Evolutionary conservation across 2,329 filamentous ascomycete genomes (phyloP), one percentile per base, ranked within the genome.

Genomic region (Apiospora kogelbergensis): DNA sequence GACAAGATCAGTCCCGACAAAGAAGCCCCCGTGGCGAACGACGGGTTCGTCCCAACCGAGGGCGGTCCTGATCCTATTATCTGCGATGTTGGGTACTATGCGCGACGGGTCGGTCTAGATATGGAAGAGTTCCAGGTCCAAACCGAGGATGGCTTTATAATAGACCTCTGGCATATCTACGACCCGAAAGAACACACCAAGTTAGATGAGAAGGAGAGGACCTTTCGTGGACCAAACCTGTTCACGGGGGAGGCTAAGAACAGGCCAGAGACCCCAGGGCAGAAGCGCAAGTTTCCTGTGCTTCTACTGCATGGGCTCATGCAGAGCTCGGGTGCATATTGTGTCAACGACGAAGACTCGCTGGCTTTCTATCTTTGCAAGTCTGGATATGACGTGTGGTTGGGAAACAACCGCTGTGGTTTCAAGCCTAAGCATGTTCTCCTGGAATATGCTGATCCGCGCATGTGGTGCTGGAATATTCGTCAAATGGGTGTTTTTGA

Each of bases 381-480:
- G 80, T 90, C 92, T 0, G 95, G 95, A 1, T 98, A 94, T 79
- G 95, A 98, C 78, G 93, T 98, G 46, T 98, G 95, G 95, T 85
- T 98, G 20, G 95, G 95, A 5, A 97, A 97, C 81, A 98, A 97
- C 77, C 88, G 95, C 24, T 97, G 94, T 76, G 95, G 95, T 1
- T 94, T 96, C 80, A 83, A 87, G 0, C 95, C 95, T 0, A 88
- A 90, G 72, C 95, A 98, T 77, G 87, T 85, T 2, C 81, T 90
- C 26, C 86, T 98, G 46, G 81, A 88, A 2, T 90, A 92, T 72
- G 83, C 83, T 3, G 95, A 98, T 76, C 95, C 95, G 1, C 88
- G 94, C 40, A 97, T 98, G 93, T 98, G 95, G 95, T 90, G 91
- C 48, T 98, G 95, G 95, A 97, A 97, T 73, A 97, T 98, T 68